Base-by-base conservation (phyloP, 345 rosid species). In the Populus simonii region DNA sequence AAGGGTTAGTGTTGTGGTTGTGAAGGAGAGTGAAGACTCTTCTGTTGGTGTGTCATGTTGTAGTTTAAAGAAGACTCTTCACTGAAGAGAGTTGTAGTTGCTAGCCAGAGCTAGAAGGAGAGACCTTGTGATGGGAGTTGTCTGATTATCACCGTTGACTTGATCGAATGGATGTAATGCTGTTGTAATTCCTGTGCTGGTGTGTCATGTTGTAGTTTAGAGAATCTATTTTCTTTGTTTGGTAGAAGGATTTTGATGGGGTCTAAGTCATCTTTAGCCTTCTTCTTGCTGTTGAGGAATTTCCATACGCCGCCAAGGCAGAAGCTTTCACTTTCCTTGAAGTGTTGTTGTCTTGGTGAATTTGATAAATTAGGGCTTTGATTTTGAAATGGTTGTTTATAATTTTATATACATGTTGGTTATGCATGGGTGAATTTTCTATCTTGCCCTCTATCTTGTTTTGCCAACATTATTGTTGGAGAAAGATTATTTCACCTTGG, bases 51-150 rank as follows among this genome's bases (percentile, higher is more conserved):
- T 47, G 66, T 41, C 85, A 27, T 79, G 67, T 7, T 8, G 70
- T 39, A 39, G 73, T 11, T 51, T 55, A 62, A 73, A 8, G 3
- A 11, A 49, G 31, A 29, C 31, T 29, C 1, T 29, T 29, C 2
- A 29, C 2, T 72, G 65, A 93, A 86, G n/a, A 94, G 89, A 4
- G 93, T 84, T 47, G 88, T 87, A 62, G 98, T 93, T 18, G 92
- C 94, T 0, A 92, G 96, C 96, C 97, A 93, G 61, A 91, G 96
- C 89, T 93, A 84, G 91, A 95, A 93, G 53, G 99, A 90, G 76
- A 94, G 85, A 74, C 98, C 97, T 76, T 88, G 88, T 7, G 92
- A 89, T 6, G 90, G 92, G 39, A 93, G 90, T 71, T 92, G 92
- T 36, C 97, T 84, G 23, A 91, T 89, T 74, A 86, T 72, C 55